Percentiles rank a stretch among this genome's conserved stretches.
phyloP scores from a whole-genome alignment of 1,284 basidiomycete species.

The Cronartium quercuum region DNA sequence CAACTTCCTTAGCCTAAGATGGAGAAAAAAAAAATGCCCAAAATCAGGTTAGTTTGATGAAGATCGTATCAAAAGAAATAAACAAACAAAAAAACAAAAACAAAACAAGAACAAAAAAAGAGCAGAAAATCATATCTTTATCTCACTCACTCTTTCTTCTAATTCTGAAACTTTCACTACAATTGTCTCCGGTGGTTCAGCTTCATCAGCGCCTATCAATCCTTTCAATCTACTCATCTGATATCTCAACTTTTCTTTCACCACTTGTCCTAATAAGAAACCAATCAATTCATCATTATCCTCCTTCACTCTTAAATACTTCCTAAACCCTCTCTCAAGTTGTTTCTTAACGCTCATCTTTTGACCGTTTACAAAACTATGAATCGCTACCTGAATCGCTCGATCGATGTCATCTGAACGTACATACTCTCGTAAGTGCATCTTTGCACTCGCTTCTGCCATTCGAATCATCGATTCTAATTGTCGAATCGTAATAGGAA shows the following conservation, averaged over 20 bases:
- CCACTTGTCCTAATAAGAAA: conserved; percentile 85
- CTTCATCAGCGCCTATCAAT: conserved; percentile 60
- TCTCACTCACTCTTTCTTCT: conserved; percentile 64
- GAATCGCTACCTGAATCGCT: conserved; percentile 89
- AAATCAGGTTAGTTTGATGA: conserved; percentile 17
- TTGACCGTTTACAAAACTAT: conserved; percentile 90
- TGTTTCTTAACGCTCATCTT: conserved; percentile 99
- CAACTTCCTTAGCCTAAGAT: conserved; percentile 77
- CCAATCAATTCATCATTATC: conserved; percentile 90
- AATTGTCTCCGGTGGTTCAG: conserved; percentile 52
- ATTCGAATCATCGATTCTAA: conserved; percentile 99
- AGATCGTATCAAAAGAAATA: conserved; percentile 31
- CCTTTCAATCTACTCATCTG: conserved; percentile 65
- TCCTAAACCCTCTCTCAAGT: conserved; percentile 86
- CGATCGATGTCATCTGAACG: conserved; percentile 93
- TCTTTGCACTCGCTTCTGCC: conserved; percentile 97
- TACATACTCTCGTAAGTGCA: conserved; percentile 94
- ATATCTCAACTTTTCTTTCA: conserved; percentile 88
- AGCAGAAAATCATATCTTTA: background rate
- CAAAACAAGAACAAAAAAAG: background rate
- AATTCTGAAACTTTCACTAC: conserved; percentile 69
- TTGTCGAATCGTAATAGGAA: conserved; percentile 96
- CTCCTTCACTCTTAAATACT: conserved; percentile 87
- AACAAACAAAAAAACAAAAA: background rate
- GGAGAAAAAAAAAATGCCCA: conserved; percentile 36